Conservation (phyloP, 75 land plant genomes). For the Cupressus sempervirens region DNA sequence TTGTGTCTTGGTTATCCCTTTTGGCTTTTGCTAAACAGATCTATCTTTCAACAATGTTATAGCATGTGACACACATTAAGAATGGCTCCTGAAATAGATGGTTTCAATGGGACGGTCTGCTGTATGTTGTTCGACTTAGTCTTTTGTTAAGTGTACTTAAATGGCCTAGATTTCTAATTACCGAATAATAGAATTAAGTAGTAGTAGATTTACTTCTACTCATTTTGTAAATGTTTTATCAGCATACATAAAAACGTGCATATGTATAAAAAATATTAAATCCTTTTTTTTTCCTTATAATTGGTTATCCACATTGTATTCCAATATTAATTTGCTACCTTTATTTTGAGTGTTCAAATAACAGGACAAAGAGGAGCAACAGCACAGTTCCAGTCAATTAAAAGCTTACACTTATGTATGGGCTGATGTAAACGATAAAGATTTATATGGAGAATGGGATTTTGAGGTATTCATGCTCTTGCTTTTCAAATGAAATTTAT, state of each 20-base stretch:
- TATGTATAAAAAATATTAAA: neutral
- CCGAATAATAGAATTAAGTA: neutral
- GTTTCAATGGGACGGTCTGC: neutral
- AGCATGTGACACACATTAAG: neutral
- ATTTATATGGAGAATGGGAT: conserved; percentile 18
- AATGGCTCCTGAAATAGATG: neutral
- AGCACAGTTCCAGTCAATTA: neutral
- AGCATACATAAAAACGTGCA: neutral
- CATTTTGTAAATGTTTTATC: neutral
- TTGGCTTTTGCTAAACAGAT: neutral
- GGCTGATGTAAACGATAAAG: neutral
- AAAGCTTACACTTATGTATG: conserved; percentile 13
- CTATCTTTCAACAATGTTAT: neutral
- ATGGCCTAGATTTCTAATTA: neutral
- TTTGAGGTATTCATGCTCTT: conserved; percentile 9
- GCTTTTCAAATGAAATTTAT: neutral
- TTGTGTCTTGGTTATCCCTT: neutral
- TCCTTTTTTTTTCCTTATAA: neutral
- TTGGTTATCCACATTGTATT: neutral
- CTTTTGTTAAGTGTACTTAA: neutral
- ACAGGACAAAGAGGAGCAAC: neutral
- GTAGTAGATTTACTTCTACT: neutral
- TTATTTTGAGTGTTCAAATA: neutral
- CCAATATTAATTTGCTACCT: neutral
- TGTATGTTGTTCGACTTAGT: neutral